These are phyloP conservation scores for Lathyrus sativus DNA, from an alignment of 306 rosid species.

Conservation along the genomic window DNA sequence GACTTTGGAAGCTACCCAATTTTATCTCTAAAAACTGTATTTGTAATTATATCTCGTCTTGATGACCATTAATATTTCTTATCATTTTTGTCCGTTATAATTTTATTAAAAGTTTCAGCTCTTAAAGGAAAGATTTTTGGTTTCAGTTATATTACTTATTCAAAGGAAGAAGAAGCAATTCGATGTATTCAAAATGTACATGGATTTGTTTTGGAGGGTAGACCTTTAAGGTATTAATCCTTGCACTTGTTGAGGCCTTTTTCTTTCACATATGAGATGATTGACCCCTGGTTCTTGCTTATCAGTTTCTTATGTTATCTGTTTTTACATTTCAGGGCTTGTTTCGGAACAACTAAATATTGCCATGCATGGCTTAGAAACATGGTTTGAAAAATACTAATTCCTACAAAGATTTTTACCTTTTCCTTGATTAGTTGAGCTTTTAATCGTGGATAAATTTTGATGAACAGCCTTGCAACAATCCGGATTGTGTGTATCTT, in stretches of 20 bases:
- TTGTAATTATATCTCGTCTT: constrained; percentile 8
- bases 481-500: constrained; percentile 93
- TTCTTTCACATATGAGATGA: constrained; percentile 18
- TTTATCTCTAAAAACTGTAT: neutral
- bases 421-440: constrained; percentile 14
- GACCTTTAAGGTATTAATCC: constrained; percentile 68
- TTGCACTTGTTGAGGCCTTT: constrained; percentile 26
- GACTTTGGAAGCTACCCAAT: neutral
- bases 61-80: neutral
- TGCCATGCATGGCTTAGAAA: constrained; percentile 99
- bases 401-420: constrained; percentile 16
- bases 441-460: constrained; percentile 31
- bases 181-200: constrained; percentile 99
- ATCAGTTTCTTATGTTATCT: constrained; percentile 8
- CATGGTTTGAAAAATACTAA: constrained; percentile 60
- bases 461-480: constrained; percentile 86
- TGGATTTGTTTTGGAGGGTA: constrained; percentile 92
- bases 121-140: constrained; percentile 22
- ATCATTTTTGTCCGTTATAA: neutral
- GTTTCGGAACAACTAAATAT: constrained; percentile 97
- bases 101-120: constrained; percentile 14
- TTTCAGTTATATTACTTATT: constrained; percentile 93
- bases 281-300: constrained; percentile 15
- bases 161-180: constrained; percentile 95
- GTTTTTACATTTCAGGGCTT: constrained; percentile 68